Percentiles rank a stretch among this genome's conserved stretches.
These are phyloP conservation scores for Saksenaea oblongispora DNA, from an alignment of 371 early-diverging fungal species.

Conservation along the genomic window DNA sequence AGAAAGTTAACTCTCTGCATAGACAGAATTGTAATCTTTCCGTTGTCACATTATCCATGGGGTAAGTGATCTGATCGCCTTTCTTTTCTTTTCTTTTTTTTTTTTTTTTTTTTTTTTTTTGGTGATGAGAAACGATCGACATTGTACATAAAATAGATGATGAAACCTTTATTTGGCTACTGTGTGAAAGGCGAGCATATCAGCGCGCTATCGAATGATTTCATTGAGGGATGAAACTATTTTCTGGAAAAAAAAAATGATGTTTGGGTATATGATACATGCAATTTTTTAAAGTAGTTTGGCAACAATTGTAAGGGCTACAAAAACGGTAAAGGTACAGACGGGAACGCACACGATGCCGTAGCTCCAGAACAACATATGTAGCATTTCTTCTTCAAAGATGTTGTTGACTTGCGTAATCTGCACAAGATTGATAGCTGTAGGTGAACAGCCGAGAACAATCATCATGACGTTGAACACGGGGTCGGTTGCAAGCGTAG, in stretches of 20 bases:
- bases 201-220: too few species aligned
- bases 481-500: slow-evolving; percentile 50
- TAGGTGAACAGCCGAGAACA: slow-evolving; percentile 57
- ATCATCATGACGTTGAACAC: slow-evolving; percentile 52
- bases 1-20: too few species aligned
- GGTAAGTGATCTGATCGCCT: too few species aligned
- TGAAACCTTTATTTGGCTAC: too few species aligned
- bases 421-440: slow-evolving; percentile 61
- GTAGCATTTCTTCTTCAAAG: slow-evolving; percentile 61
- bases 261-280: neutral
- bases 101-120: too few species aligned
- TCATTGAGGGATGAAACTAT: too few species aligned
- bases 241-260: slow-evolving; percentile 1
- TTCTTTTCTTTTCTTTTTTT: too few species aligned
- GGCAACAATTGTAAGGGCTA: slow-evolving; percentile 40
- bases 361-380: slow-evolving; percentile 62
- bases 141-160: too few species aligned
- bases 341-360: slow-evolving; percentile 56
- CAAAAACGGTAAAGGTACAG: slow-evolving; percentile 49
- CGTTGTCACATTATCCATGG: too few species aligned
- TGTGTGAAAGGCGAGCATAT: too few species aligned
- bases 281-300: slow-evolving; percentile 4
- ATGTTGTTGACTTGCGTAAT: slow-evolving; percentile 56
- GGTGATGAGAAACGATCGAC: too few species aligned
- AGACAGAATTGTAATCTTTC: too few species aligned